Percentiles rank a stretch among this genome's conserved stretches.
Conservation (phyloP, 2,329 filamentous ascomycete genomes). For the Zasmidium angulare region DNA sequence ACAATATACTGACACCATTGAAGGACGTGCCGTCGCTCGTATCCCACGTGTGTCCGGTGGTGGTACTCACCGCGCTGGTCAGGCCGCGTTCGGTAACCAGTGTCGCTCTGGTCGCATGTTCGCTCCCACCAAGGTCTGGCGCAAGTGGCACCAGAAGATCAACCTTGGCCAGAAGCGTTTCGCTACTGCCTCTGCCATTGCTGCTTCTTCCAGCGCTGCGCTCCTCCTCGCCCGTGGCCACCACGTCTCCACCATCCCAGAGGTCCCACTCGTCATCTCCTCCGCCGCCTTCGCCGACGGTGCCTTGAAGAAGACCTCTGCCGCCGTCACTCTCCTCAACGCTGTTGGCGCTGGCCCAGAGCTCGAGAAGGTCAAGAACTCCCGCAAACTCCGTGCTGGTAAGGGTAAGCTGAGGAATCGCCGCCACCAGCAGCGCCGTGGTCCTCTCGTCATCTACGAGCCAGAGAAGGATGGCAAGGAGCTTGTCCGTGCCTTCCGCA, state of each 20-base stretch:
- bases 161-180: slow-evolving; percentile 99
- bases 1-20: slow-evolving; percentile 6
- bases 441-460: slow-evolving; percentile 97
- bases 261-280: slow-evolving; percentile 96
- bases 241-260: slow-evolving; percentile 85
- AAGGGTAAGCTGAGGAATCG: slow-evolving; percentile 99
- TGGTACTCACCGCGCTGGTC: slow-evolving; percentile 99
- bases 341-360: slow-evolving; percentile 87
- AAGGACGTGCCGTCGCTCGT: slow-evolving; percentile 98
- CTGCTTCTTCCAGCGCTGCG: slow-evolving; percentile 90
- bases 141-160: slow-evolving; percentile 99
- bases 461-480: slow-evolving; percentile 93
- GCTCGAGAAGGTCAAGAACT: slow-evolving; percentile 91
- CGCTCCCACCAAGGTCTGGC: slow-evolving; percentile 99
- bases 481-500: slow-evolving; percentile 92
- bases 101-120: slow-evolving; percentile 99
- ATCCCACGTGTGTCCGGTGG: slow-evolving; percentile 99
- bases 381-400: slow-evolving; percentile 94
- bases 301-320: slow-evolving; percentile 82
- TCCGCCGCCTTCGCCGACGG: slow-evolving; percentile 81
- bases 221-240: slow-evolving; percentile 97
- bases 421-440: slow-evolving; percentile 95
- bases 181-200: slow-evolving; percentile 94
- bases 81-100: slow-evolving; percentile 99
- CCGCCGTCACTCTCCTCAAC: slow-evolving; percentile 82